phyloP scores from a whole-genome alignment of 495 filamentous ascomycete genomes.

The Annulohypoxylon maeteangense region DNA sequence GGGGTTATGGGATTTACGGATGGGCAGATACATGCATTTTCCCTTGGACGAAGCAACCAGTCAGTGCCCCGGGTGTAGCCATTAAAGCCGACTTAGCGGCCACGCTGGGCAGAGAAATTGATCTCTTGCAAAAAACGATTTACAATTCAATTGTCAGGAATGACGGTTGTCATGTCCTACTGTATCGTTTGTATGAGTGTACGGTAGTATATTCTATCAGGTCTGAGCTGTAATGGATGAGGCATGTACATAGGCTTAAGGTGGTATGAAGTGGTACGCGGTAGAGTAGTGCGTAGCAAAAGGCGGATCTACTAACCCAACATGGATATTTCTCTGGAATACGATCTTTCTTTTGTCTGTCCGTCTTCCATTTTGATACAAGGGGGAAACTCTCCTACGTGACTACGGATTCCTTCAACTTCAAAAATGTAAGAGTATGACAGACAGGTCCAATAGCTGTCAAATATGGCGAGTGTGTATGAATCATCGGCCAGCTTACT shows the following conservation, averaged over 20 bases:
- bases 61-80: constrained; percentile 7
- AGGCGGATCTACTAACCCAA: constrained; percentile 39
- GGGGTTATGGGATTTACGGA: constrained; percentile 56
- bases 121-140: constrained; percentile 4
- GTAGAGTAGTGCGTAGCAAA: constrained; percentile 8
- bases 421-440: background rate
- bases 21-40: constrained; percentile 52
- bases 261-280: constrained; percentile 4
- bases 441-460: background rate
- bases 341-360: constrained; percentile 24
- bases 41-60: constrained; percentile 36
- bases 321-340: constrained; percentile 24
- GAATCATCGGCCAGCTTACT: constrained; percentile 24
- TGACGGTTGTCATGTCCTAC: background rate
- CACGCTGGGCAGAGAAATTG: background rate
- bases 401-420: background rate
- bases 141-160: constrained; percentile 6
- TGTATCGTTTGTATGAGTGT: background rate
- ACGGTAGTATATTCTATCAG: constrained; percentile 5
- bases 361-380: constrained; percentile 26
- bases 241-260: constrained; percentile 3
- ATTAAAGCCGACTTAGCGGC: constrained; percentile 15
- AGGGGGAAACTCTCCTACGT: constrained; percentile 20
- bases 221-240: constrained; percentile 6
- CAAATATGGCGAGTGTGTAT: background rate